Base-by-base conservation (phyloP, 352 stramenopile species). In the Pythium aquatile region DNA sequence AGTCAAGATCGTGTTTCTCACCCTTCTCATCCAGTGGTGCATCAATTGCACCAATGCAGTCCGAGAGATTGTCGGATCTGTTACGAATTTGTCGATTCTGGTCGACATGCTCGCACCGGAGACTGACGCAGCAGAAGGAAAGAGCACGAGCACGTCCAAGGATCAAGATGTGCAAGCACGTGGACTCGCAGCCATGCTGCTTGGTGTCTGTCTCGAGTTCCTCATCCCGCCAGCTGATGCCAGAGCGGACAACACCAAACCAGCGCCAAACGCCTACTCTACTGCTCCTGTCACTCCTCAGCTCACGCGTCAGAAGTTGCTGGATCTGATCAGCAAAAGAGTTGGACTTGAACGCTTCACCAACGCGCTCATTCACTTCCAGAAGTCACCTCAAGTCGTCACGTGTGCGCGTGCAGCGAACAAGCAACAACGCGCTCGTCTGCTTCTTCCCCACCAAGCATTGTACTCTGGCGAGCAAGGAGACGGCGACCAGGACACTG, bases 251-350 rank as follows among this genome's bases (percentile, higher is more conserved):
- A 10, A 6, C 17, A 51, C 44, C 44, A 29, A 24, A 10, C 17
- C 44, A 51, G 17, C 14, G 17, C 29, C 44, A 29, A 51, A 51
- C 17, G 9, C 8, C 5, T 11, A 24, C 29, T 29, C 17, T 24
- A n/a, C 17, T 39, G 14, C 35, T 26, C 14, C 6, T 5, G 33
- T 52, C 13, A 17, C 20, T 17, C 24, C 52, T 77, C 20, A 24
- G 33, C 40, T 87, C 64, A 87, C 81, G 16, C 70, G 81, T 26
- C 69, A 85, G 6, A 79, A 93, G 52, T 47, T 93, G 28, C 66
- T 93, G 8, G 72, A 87, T n/a, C 73, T 91, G 54, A 84, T 91
- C 52, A 88, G 72, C 53, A 81, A 81, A 32, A 76, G 72, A 6
- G 68, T 89, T n/a, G 76, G 85, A 16, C 68, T 93, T 16, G 76